These are phyloP conservation scores for Leccinellum albellum DNA, from an alignment of 768 basidiomycete genomes.

Conservation along the genomic window DNA sequence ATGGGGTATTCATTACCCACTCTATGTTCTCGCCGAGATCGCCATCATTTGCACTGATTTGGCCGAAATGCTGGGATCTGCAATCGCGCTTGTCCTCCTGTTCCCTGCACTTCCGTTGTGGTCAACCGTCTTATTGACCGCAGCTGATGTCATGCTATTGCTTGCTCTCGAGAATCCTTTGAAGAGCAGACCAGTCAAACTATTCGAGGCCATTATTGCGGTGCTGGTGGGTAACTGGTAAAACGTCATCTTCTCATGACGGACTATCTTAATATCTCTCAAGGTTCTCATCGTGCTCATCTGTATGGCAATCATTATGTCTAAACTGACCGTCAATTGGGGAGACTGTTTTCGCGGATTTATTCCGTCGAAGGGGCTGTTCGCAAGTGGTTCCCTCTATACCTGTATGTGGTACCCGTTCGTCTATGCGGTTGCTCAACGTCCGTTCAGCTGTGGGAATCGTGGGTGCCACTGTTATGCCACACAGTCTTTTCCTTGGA, in stretches of 20 bases:
- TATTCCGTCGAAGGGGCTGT: conserved; percentile 64
- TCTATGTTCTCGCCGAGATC: conserved; percentile 61
- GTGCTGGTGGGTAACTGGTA: conserved; percentile 43
- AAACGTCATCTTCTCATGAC: neutral
- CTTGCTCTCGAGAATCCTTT: conserved; percentile 71
- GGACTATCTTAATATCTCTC: neutral
- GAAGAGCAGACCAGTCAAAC: conserved; percentile 57
- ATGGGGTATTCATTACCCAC: conserved; percentile 59
- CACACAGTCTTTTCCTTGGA: conserved; percentile 88
- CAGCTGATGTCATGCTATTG: conserved; percentile 64
- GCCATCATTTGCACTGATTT: conserved; percentile 78
- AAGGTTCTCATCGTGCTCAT: conserved; percentile 70
- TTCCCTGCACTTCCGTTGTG: conserved; percentile 67
- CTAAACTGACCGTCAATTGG: conserved; percentile 71
- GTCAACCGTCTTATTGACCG: conserved; percentile 68
- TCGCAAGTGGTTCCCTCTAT: conserved; percentile 56
- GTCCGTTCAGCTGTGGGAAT: conserved; percentile 58
- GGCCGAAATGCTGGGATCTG: conserved; percentile 77
- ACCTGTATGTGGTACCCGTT: conserved; percentile 46
- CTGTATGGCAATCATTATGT: conserved; percentile 74
- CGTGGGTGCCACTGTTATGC: conserved; percentile 87
- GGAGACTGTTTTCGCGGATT: conserved; percentile 69
- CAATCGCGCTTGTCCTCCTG: conserved; percentile 74
- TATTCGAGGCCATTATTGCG: conserved; percentile 66
- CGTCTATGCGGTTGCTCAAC: conserved; percentile 11